Evolutionary conservation across 805 yeast genomes (phyloP).

Genomic region (Myxozyma vanderwaltii): DNA sequence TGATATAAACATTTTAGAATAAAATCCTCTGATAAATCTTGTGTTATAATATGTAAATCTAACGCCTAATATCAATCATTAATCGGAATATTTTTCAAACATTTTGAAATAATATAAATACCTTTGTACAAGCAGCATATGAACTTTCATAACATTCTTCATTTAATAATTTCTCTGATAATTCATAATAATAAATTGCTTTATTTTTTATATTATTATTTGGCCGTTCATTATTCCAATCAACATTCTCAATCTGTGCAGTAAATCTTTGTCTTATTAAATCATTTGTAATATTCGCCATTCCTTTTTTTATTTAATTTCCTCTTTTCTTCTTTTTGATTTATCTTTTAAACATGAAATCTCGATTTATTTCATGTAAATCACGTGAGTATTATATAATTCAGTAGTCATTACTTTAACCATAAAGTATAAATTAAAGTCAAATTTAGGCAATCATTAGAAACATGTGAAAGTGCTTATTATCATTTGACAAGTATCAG

Average conservation of each 20-base stretch:
- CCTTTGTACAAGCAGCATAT: slow-evolving; percentile 12
- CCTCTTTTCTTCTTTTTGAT: not conserved
- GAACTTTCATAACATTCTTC: slow-evolving; percentile 6
- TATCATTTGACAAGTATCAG: too few species aligned
- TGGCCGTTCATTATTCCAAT: not conserved
- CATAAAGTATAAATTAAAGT: too few species aligned
- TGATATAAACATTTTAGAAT: not conserved
- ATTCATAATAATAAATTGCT: not conserved
- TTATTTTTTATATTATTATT: not conserved
- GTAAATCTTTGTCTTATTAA: not conserved
- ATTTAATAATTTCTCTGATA: not conserved
- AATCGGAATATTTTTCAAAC: not conserved
- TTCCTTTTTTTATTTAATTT: not conserved
- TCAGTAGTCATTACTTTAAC: too few species aligned
- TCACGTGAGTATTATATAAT: too few species aligned
- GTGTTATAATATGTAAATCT: not conserved
- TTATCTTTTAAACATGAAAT: not conserved
- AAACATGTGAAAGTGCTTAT: too few species aligned
- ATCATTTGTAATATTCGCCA: too few species aligned
- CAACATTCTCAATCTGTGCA: not conserved
- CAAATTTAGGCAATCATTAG: too few species aligned
- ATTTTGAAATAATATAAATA: not conserved
- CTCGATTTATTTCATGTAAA: too few species aligned
- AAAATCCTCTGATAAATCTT: not conserved
- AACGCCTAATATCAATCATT: not conserved